A percentile compares a stretch with the other conserved stretches of the same genome.
Conservation (phyloP, 2,329 filamentous ascomycete genomes). For the Aspergillus amoenus region DNA sequence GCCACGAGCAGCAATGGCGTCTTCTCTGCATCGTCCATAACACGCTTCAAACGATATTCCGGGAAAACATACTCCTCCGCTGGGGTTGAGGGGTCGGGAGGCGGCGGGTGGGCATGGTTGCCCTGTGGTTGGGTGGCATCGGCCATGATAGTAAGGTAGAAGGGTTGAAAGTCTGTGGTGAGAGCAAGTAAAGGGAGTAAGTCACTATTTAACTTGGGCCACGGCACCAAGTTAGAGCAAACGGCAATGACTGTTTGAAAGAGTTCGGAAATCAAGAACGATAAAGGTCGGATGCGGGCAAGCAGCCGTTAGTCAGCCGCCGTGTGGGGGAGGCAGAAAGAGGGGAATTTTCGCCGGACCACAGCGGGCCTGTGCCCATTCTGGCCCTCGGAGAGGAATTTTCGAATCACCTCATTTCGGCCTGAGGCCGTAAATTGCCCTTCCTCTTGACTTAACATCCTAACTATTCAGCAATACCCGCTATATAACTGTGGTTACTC, state of each 20-base stretch:
- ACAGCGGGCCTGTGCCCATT: constrained; percentile 6
- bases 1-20: constrained; percentile 50
- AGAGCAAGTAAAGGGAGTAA: background rate
- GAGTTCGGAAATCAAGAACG: background rate
- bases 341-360: constrained; percentile 8
- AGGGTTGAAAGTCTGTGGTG: background rate
- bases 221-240: background rate
- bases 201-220: background rate
- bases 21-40: constrained; percentile 49
- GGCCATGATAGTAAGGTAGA: constrained; percentile 28
- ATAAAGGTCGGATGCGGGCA: constrained; percentile 9
- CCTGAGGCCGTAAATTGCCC: background rate
- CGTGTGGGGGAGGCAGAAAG: constrained; percentile 8
- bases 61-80: constrained; percentile 48
- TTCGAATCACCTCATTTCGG: background rate
- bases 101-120: constrained; percentile 28
- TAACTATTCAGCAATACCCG: too few species aligned
- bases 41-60: constrained; percentile 44
- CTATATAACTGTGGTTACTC: too few species aligned
- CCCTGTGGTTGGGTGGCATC: constrained; percentile 28
- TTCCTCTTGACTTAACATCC: background rate
- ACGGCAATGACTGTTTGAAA: background rate
- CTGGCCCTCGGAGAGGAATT: constrained; percentile 2
- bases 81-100: constrained; percentile 23
- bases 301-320: constrained; percentile 10